Percentiles rank a stretch among this genome's conserved stretches.
Conservation (phyloP, 192 early-diverging fungal genomes). For the Phlyctochytrium arcticum region DNA sequence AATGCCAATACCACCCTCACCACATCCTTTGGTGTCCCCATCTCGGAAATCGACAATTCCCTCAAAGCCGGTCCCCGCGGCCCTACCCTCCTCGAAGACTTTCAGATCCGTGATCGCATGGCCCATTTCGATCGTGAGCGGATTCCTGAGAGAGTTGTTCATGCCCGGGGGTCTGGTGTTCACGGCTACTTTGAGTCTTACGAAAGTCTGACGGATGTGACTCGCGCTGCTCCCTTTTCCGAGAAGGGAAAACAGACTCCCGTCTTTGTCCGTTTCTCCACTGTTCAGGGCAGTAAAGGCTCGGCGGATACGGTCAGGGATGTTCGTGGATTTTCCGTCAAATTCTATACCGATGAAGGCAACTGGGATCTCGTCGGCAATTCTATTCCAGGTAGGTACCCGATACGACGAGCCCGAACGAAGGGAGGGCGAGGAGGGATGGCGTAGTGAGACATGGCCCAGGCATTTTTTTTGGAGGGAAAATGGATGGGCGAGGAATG, state of each 20-base stretch:
- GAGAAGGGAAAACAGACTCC: constrained; percentile 75
- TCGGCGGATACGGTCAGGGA: constrained; percentile 74
- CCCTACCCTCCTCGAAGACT: constrained; percentile 59
- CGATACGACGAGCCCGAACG: no score
- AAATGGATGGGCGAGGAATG: no score
- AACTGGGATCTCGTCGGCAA: constrained; percentile 81
- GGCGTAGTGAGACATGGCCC: no score
- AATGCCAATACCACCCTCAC: constrained; percentile 11
- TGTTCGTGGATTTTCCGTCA: constrained; percentile 76
- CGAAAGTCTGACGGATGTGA: constrained; percentile 38
- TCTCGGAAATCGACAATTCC: constrained; percentile 12
- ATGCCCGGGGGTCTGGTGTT: constrained; percentile 80
- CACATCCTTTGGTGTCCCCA: constrained; percentile 1
- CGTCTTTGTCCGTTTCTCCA: constrained; percentile 76
- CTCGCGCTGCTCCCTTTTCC: constrained; percentile 70
- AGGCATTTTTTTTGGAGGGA: no score
- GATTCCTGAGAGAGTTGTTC: constrained; percentile 63
- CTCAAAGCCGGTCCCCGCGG: constrained; percentile 21
- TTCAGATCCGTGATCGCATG: constrained; percentile 73
- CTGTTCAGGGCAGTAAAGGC: constrained; percentile 66
- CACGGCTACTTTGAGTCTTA: constrained; percentile 76
- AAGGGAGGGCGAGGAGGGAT: no score
- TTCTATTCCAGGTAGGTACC: no score
- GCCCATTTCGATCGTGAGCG: constrained; percentile 66
- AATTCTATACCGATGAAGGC: constrained; percentile 85